A percentile compares a stretch with the other conserved stretches of the same genome.
phyloP scores from a whole-genome alignment of 2,329 filamentous ascomycete genomes.

The Exutisphaerella laricina region DNA sequence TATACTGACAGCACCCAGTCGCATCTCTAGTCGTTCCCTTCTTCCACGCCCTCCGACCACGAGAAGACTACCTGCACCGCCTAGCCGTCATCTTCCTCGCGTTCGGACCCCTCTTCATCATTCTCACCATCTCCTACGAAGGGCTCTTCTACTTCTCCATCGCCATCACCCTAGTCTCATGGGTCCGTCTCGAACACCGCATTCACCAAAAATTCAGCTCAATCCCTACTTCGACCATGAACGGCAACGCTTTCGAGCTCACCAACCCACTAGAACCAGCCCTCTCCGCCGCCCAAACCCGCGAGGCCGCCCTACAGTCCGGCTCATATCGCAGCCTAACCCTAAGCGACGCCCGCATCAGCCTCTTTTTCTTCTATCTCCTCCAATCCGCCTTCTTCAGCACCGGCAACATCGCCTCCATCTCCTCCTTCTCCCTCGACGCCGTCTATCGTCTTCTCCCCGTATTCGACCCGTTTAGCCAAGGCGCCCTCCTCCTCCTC shows the following conservation, averaged over 20 bases:
- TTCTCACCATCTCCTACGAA: constrained; percentile 95
- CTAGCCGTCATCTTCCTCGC: constrained; percentile 85
- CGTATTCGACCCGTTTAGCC: constrained; percentile 88
- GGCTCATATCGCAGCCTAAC: constrained; percentile 60
- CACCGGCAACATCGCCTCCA: constrained; percentile 90
- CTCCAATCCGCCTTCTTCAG: constrained; percentile 95
- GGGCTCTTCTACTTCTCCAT: constrained; percentile 93
- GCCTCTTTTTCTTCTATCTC: constrained; percentile 91
- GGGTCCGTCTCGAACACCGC: constrained; percentile 86
- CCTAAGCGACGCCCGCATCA: constrained; percentile 78
- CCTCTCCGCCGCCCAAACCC: constrained; percentile 31
- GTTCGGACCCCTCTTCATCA: constrained; percentile 89
- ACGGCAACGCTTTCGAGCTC: constrained; percentile 22
- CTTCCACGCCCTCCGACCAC: constrained; percentile 72
- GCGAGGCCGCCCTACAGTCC: constrained; percentile 30
- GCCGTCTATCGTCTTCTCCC: constrained; percentile 83
- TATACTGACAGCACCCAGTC: constrained; percentile 43
- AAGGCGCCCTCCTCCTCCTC: constrained; percentile 76
- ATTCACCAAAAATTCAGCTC: constrained; percentile 46
- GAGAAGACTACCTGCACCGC: constrained; percentile 83
- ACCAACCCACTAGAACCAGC: constrained; percentile 33
- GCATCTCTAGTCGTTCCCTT: constrained; percentile 73
- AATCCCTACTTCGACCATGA: constrained; percentile 19
- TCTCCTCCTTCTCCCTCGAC: constrained; percentile 90
- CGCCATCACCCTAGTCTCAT: constrained; percentile 72